Base-by-base conservation (phyloP, 805 yeast species). In the Hanseniaspora jakobsenii region DNA sequence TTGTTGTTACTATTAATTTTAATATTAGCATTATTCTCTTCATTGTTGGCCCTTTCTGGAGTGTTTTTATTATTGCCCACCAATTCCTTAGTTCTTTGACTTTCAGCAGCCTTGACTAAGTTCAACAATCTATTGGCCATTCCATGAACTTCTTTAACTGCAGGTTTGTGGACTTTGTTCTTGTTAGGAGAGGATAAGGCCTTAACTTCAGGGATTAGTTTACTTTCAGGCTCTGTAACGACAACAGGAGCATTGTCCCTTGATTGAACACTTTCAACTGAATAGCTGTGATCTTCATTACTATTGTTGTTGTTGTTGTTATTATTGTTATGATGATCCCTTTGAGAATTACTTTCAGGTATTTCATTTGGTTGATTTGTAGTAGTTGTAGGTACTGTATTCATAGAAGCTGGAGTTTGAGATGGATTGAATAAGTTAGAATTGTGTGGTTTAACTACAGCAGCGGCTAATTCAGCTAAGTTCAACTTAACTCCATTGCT, bases 401-500 rank as follows among this genome's bases (percentile, higher is more conserved):
- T n/a, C n/a, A n/a, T n/a, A n/a, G n/a, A n/a, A n/a, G n/a, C n/a
- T n/a, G n/a, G n/a, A n/a, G n/a, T n/a, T n/a, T n/a, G n/a, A n/a
- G n/a, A n/a, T n/a, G n/a, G n/a, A n/a, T n/a, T n/a, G n/a, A n/a
- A n/a, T n/a, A n/a, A n/a, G n/a, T n/a, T n/a, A n/a, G n/a, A n/a
- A n/a, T n/a, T n/a, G n/a, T n/a, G n/a, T n/a, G n/a, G n/a, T n/a
- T n/a, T 6, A 24, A 24, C 27, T 7, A 24, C 27, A 7, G 27
- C 30, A 22, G 43, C 35, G 10, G 45, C 45, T n/a, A 41, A 19
- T 10, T 41, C 38, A 14, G 45, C 38, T 24, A 41, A 21, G 28
- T 32, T 41, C 5, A 41, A 26, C 29, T 41, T 41, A 12, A 41
- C 38, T 0, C 45, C 45, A 14, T 41, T n/a, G n/a, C n/a, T n/a